Conservation (phyloP, 805 yeast species). For the Nakazawaea holstii region DNA sequence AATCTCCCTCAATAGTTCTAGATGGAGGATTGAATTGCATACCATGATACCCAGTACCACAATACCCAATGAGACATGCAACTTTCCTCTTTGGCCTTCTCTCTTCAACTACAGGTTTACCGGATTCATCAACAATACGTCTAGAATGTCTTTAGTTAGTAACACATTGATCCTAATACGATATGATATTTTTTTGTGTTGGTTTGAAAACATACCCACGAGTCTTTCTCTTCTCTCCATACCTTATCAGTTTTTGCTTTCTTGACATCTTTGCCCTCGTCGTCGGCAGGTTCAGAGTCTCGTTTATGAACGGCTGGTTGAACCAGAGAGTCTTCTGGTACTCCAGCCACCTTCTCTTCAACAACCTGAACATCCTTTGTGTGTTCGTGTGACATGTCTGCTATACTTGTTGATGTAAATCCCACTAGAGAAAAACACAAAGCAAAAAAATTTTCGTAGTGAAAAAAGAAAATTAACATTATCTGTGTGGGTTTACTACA, state of each 20-base stretch:
- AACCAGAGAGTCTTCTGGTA: constrained; percentile 7
- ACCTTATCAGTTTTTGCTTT: constrained; percentile 11
- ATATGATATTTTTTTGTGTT: not conserved
- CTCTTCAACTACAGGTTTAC: constrained; percentile 51
- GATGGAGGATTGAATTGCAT: constrained; percentile 90
- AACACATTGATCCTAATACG: constrained; percentile 15
- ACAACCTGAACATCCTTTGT: not conserved
- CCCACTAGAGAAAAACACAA: not conserved
- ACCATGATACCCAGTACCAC: constrained; percentile 96
- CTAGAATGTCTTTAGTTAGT: constrained; percentile 17
- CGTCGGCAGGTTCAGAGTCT: constrained; percentile 5
- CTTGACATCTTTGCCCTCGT: constrained; percentile 6
- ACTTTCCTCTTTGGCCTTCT: constrained; percentile 85
- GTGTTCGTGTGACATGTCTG: not conserved
- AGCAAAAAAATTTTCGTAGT: not conserved
- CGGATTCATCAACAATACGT: constrained; percentile 54
- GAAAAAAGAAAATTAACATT: not conserved
- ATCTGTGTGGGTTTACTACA: not conserved
- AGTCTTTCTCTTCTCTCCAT: constrained; percentile 27
- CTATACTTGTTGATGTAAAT: not conserved
- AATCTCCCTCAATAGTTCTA: constrained; percentile 85
- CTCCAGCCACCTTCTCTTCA: not conserved
- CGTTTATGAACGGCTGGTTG: constrained; percentile 11
- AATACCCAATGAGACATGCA: constrained; percentile 87
- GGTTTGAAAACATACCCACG: constrained; percentile 50